Evolutionary conservation across 257 asterid species (phyloP), one percentile per base, ranked within the genome.

Genomic region (Fraxinus americana): DNA sequence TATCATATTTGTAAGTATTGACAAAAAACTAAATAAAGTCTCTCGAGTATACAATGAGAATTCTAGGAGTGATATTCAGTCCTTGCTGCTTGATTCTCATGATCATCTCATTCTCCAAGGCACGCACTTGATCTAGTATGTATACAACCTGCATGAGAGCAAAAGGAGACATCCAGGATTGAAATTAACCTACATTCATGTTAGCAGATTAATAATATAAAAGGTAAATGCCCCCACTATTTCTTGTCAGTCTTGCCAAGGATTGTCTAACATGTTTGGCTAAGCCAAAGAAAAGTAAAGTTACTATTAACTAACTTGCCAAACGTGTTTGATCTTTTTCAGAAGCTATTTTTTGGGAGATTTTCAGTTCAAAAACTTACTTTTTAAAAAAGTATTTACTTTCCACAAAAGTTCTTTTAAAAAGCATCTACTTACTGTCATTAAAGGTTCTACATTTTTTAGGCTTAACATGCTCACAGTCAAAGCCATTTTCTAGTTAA

Each of bases 81-180:
- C 98, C 99, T 84, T 92, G 99, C 85, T 83, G 88, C 92, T 89
- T 91, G 81, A 93, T 93, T 83, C 96, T 90, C 73, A 79, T 83
- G 79, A 96, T 87, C 97, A 96, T 96, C 94, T 96, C 98, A 41
- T 76, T 82, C 88, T 96, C 99, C 91, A 96, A 50, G 61, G 99
- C 96, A 67, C 97, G 98, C 21, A 96, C 98, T 92, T 96, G 99
- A 86, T 96, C 99, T 67, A 96, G 90, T 85, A 96, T 93, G 79
- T 96, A 96, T 48, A 96, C 98, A 75, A 96, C 71, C 99, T 96
- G 89, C 80, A 69, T 61, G 74, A 76, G 43, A 73, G 71, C 45
- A 80, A 41, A 70, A 65, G 65, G 68, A 35, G 21, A 17, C 23
- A 17, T 19, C 9, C 63, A 16, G 63, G 9, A 17, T 17, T 52